Evolutionary conservation across 1,284 basidiomycete species (phyloP).

Genomic region (Anthracocystis walkeri): DNA sequence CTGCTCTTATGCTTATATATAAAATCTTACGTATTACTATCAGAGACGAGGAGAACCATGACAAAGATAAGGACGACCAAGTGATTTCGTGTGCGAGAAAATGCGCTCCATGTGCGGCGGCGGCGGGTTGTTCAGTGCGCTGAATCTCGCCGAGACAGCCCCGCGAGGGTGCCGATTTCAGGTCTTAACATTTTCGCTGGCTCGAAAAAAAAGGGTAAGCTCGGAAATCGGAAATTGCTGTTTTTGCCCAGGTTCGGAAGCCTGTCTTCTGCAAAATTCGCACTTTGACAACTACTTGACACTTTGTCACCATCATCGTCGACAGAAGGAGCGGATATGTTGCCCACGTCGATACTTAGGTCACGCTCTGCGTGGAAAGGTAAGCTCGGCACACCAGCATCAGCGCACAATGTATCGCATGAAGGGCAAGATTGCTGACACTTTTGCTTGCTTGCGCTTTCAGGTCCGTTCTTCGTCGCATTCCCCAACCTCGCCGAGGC

Average conservation of each 20-base stretch:
- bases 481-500: conserved; percentile 91
- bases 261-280: conserved; percentile 5
- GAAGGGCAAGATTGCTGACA: not conserved
- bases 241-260: not conserved
- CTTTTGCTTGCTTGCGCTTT: not conserved
- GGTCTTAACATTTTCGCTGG: conserved; percentile 16
- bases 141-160: conserved; percentile 3
- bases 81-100: no score
- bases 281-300: not conserved
- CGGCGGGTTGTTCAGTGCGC: no score
- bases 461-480: conserved; percentile 90
- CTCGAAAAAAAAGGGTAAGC: not conserved
- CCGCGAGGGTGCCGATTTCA: not conserved
- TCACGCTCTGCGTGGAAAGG: conserved; percentile 66
- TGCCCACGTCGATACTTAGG: conserved; percentile 46
- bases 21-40: no score
- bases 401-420: not conserved
- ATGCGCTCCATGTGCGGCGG: no score
- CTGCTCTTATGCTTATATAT: no score
- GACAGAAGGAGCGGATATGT: conserved; percentile 28
- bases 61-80: no score
- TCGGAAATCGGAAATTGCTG: conserved; percentile 19
- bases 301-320: conserved; percentile 6
- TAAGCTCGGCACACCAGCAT: conserved; percentile 21
- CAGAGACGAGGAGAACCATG: no score